Percentiles rank a stretch among this genome's conserved stretches.
Evolutionary conservation across 257 asterid species (phyloP).

Genomic region (Solanum pinnatisectum): DNA sequence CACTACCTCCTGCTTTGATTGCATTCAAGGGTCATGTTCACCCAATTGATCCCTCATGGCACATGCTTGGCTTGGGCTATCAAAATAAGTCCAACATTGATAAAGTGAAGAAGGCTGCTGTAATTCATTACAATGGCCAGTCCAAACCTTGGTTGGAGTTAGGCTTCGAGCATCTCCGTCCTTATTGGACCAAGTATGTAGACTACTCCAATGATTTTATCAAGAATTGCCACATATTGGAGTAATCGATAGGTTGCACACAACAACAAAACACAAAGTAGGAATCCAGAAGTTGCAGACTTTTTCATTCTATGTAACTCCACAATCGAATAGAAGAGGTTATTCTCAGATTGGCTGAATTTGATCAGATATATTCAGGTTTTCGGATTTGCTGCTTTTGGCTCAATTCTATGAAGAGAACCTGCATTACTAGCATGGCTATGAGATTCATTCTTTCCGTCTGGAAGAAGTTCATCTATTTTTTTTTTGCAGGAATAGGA

Average conservation of each 20-base stretch:
- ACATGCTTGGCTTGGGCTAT: slow-evolving; percentile 99
- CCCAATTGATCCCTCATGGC: slow-evolving; percentile 93
- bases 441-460: slow-evolving; percentile 45
- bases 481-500: slow-evolving; percentile 13
- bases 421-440: slow-evolving; percentile 24
- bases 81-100: slow-evolving; percentile 71
- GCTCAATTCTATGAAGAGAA: slow-evolving; percentile 28
- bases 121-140: slow-evolving; percentile 96
- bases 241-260: slow-evolving; percentile 25
- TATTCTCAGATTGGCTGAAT: slow-evolving; percentile 19
- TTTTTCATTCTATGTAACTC: neutral
- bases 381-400: slow-evolving; percentile 10
- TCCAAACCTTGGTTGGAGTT: slow-evolving; percentile 96
- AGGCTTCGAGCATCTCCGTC: slow-evolving; percentile 96
- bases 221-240: slow-evolving; percentile 87
- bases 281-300: neutral
- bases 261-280: neutral
- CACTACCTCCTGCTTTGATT: slow-evolving; percentile 96
- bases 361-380: slow-evolving; percentile 8
- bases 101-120: slow-evolving; percentile 74
- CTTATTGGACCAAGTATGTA: slow-evolving; percentile 92
- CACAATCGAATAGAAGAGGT: slow-evolving; percentile 8
- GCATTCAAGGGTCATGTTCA: slow-evolving; percentile 85
- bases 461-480: slow-evolving; percentile 43
- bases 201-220: slow-evolving; percentile 86